These are phyloP conservation scores for Thermochaetoides thermophila DNA, from an alignment of 495 filamentous ascomycete species.

Conservation along the genomic window DNA sequence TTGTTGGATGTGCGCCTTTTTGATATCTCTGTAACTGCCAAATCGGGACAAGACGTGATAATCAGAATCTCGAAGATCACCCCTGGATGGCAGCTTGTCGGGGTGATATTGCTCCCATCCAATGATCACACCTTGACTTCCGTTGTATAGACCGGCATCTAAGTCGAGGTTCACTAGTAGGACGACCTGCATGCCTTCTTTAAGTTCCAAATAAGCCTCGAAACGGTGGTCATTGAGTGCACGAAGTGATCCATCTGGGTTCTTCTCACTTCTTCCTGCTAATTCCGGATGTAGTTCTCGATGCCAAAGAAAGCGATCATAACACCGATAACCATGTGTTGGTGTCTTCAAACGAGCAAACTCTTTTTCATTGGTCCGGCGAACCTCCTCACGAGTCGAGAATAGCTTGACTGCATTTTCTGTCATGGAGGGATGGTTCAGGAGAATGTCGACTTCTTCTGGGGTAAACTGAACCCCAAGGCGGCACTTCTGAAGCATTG, in stretches of 20 bases:
- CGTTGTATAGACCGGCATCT: constrained; percentile 63
- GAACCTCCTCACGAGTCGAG: constrained; percentile 26
- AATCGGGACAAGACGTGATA: too few relatives aligned
- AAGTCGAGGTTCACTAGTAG: constrained; percentile 83
- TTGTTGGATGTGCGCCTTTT: constrained; percentile 14
- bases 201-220: constrained; percentile 44
- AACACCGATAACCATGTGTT: constrained; percentile 51
- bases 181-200: constrained; percentile 83
- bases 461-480: constrained; percentile 24
- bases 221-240: constrained; percentile 41
- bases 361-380: constrained; percentile 21
- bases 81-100: constrained; percentile 29
- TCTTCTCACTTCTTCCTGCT: constrained; percentile 42
- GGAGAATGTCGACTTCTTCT: constrained; percentile 27
- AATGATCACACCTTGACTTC: constrained; percentile 68
- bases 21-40: constrained; percentile 31
- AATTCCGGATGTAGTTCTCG: constrained; percentile 47
- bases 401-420: constrained; percentile 33
- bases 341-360: constrained; percentile 23
- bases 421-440: constrained; percentile 29
- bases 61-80: constrained; percentile 6
- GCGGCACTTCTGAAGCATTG: constrained; percentile 36
- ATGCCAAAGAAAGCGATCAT: constrained; percentile 42
- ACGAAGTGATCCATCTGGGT: constrained; percentile 52
- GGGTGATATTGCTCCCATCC: constrained; percentile 55